Conservation (phyloP, 2,329 filamentous ascomycete species). For the Leptodontidium sp. region DNA sequence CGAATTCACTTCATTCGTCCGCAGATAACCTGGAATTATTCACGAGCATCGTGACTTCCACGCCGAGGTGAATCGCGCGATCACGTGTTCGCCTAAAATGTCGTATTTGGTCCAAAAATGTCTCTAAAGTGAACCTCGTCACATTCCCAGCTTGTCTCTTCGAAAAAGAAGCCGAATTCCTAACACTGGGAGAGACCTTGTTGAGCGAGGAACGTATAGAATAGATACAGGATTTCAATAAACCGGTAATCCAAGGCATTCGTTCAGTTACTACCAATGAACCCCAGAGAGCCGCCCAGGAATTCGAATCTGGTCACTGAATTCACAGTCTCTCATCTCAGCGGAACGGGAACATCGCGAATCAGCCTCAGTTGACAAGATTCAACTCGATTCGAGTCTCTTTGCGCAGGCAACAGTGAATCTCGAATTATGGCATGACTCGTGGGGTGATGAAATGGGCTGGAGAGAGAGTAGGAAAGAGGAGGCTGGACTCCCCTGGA, state of each 20-base stretch:
- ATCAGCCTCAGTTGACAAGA: no score
- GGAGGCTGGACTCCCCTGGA: not conserved
- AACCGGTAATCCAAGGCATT: not conserved
- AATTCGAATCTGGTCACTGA: no score
- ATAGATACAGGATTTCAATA: slow-evolving; percentile 4
- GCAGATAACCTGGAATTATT: not conserved
- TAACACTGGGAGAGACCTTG: not conserved
- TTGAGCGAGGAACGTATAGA: not conserved
- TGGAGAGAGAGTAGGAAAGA: not conserved
- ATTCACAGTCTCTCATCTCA: not conserved
- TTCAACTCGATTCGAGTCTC: no score
- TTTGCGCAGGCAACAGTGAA: not conserved
- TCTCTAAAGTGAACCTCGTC: slow-evolving; percentile 2
- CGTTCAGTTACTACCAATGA: not conserved
- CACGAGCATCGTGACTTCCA: not conserved
- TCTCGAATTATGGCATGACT: not conserved
- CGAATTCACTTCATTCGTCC: not conserved
- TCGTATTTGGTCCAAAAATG: not conserved
- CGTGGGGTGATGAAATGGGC: not conserved
- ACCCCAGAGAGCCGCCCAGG: not conserved
- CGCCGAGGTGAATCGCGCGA: not conserved
- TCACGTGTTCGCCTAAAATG: slow-evolving; percentile 10
- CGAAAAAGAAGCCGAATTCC: not conserved
- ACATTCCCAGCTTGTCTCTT: slow-evolving; percentile 4
- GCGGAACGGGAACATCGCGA: no score